A percentile compares a stretch with the other conserved stretches of the same genome.
phyloP scores from a whole-genome alignment of 495 filamentous ascomycete species.

The Chaetomium fimeti region DNA sequence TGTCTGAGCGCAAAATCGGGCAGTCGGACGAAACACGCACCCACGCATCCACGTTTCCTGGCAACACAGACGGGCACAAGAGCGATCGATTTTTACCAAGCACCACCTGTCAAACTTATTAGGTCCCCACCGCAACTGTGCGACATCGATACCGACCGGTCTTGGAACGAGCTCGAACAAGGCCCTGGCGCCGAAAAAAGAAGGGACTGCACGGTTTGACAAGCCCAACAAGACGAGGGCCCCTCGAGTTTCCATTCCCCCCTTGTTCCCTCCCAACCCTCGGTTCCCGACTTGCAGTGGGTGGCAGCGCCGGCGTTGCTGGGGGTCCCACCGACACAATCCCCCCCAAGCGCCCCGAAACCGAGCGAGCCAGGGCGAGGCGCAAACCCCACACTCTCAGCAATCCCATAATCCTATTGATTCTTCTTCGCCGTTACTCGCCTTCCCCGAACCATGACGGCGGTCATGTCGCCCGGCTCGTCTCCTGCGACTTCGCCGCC shows the following conservation, averaged over 20 bases:
- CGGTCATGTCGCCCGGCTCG: conserved; percentile 58
- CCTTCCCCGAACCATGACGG: conserved; percentile 45
- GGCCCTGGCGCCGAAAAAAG: background rate
- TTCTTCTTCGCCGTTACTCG: conserved; percentile 15
- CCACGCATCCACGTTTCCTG: conserved; percentile 5
- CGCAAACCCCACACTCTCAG: conserved; percentile 19
- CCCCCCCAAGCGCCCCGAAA: background rate
- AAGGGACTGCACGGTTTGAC: background rate
- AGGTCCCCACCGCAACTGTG: background rate
- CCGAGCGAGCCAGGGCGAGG: conserved; percentile 8
- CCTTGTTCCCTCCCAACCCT: conserved; percentile 6
- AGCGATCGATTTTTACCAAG: background rate
- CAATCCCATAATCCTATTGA: conserved; percentile 7
- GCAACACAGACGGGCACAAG: conserved; percentile 4
- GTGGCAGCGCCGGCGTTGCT: conserved; percentile 13
- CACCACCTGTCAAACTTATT: background rate
- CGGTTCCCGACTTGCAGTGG: conserved; percentile 9
- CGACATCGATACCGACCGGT: background rate
- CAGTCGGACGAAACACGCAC: conserved; percentile 10
- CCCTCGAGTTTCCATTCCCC: background rate
- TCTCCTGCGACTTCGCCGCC: conserved; percentile 55
- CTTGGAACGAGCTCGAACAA: background rate
- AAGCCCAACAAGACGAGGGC: background rate
- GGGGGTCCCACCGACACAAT: conserved; percentile 1
- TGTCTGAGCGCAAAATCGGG: conserved; percentile 9